phyloP scores from a whole-genome alignment of 148 eudicot species.

The Spergularia marina region DNA sequence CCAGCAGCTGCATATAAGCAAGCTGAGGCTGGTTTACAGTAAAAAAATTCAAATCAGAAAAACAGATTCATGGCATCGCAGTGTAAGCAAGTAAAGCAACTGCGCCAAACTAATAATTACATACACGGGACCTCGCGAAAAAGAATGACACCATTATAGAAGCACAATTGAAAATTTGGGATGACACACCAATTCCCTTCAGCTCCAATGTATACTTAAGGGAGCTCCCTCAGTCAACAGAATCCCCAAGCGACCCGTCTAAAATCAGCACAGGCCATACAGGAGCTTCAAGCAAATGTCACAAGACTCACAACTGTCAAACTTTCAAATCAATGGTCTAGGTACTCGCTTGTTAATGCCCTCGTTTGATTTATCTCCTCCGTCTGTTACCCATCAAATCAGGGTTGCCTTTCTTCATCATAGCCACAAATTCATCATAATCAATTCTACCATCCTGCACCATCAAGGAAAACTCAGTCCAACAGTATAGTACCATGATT shows the following conservation, averaged over 20 bases:
- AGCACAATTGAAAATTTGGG: background rate
- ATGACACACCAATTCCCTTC: background rate
- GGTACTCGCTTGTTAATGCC: background rate
- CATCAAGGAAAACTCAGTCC: background rate
- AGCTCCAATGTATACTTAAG: background rate
- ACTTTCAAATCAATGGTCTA: background rate
- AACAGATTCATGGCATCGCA: background rate
- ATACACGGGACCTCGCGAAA: background rate
- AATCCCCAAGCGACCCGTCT: background rate
- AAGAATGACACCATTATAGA: background rate
- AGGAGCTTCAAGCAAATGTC: background rate
- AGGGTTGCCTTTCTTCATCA: conserved; percentile 96
- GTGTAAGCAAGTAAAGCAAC: background rate
- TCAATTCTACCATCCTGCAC: conserved; percentile 91
- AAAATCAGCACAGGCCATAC: background rate
- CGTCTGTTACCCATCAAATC: conserved; percentile 60
- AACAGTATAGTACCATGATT: background rate
- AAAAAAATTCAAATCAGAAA: background rate
- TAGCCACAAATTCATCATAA: conserved; percentile 90
- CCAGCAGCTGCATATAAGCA: background rate
- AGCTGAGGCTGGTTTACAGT: conserved; percentile 1
- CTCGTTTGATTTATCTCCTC: conserved; percentile 39
- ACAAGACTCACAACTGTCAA: background rate
- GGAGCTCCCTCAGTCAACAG: background rate
- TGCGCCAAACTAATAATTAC: conserved; percentile 16